A percentile compares a stretch with the other conserved stretches of the same genome.
These are phyloP conservation scores for Trifolium repens DNA, from an alignment of 306 rosid genomes.

Conservation along the genomic window DNA sequence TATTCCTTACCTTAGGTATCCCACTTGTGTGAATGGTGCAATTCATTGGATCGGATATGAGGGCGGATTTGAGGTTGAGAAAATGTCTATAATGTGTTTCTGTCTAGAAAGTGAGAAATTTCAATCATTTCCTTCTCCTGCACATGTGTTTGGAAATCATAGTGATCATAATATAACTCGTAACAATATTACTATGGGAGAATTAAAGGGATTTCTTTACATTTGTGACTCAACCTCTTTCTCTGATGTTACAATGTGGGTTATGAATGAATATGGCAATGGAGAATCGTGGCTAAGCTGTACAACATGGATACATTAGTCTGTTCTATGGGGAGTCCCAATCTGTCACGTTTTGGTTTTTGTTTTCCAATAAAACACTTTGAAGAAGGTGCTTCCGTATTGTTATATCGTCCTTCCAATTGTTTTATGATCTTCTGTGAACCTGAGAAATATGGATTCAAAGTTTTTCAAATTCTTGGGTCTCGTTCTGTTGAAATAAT, in stretches of 20 bases:
- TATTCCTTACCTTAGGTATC: no score
- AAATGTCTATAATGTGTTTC: neutral
- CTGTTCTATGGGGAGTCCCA: neutral
- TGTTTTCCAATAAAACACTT: neutral
- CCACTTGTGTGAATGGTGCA: neutral
- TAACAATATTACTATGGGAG: neutral
- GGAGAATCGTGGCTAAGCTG: slow-evolving; percentile 29
- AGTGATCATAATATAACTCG: no score
- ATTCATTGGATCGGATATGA: neutral
- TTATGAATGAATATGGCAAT: slow-evolving; percentile 28
- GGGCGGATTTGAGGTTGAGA: no score
- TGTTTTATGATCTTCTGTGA: neutral
- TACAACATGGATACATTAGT: neutral
- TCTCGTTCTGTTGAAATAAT: neutral
- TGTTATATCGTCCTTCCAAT: neutral
- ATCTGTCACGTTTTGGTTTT: neutral
- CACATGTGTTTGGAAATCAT: neutral
- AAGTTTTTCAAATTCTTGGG: neutral
- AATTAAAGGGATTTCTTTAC: neutral
- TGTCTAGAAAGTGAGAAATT: slow-evolving; percentile 23
- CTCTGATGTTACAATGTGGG: neutral
- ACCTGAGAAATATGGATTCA: neutral
- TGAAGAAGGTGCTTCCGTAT: neutral
- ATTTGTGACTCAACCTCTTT: neutral
- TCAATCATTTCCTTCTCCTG: slow-evolving; percentile 18